Percentiles rank a stretch among this genome's conserved stretches.
phyloP scores from a whole-genome alignment of 345 rosid genomes.

The Passiflora organensis region DNA sequence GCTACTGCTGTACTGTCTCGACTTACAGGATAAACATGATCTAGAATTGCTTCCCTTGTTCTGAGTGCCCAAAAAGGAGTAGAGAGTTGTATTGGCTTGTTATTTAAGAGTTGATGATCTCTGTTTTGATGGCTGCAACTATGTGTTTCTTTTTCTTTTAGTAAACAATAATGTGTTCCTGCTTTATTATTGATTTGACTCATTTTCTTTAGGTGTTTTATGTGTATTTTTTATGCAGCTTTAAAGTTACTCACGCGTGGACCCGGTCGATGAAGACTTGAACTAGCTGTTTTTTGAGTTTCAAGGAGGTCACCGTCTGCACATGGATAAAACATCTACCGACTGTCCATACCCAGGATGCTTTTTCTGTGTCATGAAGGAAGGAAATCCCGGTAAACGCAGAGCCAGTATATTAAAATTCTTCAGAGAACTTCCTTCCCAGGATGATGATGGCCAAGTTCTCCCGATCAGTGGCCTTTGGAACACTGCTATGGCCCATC shows the following conservation, averaged over 20 bases:
- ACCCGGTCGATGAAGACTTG: conserved; percentile 3
- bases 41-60: too few relatives aligned
- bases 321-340: conserved; percentile 73
- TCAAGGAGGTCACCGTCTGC: too few relatives aligned
- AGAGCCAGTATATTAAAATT: conserved; percentile 85
- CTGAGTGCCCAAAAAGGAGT: too few relatives aligned
- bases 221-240: neutral
- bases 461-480: conserved; percentile 98
- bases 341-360: conserved; percentile 99
- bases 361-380: conserved; percentile 98
- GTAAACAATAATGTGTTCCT: too few relatives aligned
- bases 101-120: too few relatives aligned
- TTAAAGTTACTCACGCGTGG: neutral
- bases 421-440: conserved; percentile 91
- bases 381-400: conserved; percentile 95
- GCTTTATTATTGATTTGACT: too few relatives aligned
- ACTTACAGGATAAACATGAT: too few relatives aligned
- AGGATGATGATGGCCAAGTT: conserved; percentile 95
- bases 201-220: neutral
- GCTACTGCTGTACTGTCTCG: too few relatives aligned
- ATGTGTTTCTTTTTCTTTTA: neutral
- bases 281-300: neutral
- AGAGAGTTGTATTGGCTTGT: too few relatives aligned
- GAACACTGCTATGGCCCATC: conserved; percentile 99
- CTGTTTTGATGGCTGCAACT: too few relatives aligned